phyloP scores from a whole-genome alignment of 805 yeast genomes.

The Zygosaccharomyces bailii region DNA sequence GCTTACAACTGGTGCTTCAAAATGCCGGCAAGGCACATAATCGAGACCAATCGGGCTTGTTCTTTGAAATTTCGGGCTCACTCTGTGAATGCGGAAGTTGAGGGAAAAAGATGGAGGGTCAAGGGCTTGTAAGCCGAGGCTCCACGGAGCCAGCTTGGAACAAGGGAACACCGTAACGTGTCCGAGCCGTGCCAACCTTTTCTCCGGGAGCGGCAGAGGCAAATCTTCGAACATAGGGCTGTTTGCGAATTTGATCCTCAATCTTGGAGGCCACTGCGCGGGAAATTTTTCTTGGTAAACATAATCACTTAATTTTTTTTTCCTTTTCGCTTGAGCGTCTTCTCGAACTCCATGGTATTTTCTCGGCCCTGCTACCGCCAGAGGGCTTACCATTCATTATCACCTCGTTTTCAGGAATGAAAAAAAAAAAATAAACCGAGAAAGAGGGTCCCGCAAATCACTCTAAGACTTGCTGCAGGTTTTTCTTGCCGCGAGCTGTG shows the following conservation, averaged over 20 bases:
- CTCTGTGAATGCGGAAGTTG: not conserved
- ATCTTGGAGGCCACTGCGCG: not conserved
- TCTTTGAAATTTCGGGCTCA: not conserved
- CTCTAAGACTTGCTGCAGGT: not conserved
- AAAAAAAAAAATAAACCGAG: not conserved
- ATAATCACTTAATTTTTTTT: not conserved
- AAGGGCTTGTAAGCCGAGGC: slow-evolving; percentile 1
- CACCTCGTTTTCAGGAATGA: not conserved
- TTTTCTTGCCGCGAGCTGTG: not conserved
- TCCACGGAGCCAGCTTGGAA: not conserved
- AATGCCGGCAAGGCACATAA: slow-evolving; percentile 1
- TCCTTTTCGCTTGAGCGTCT: not conserved
- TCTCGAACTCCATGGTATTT: not conserved
- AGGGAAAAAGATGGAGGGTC: not conserved
- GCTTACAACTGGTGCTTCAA: not conserved
- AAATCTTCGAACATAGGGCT: not conserved
- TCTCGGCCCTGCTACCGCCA: not conserved
- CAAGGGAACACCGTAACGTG: not conserved
- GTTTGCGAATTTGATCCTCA: not conserved
- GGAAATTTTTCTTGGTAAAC: not conserved
- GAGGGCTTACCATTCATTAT: not conserved
- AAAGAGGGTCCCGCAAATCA: not conserved
- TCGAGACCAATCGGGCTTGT: not conserved
- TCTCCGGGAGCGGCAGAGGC: slow-evolving; percentile 1
- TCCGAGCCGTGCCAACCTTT: not conserved